phyloP scores from a whole-genome alignment of 2,329 filamentous ascomycete genomes.

The Pezicula carpinea region DNA sequence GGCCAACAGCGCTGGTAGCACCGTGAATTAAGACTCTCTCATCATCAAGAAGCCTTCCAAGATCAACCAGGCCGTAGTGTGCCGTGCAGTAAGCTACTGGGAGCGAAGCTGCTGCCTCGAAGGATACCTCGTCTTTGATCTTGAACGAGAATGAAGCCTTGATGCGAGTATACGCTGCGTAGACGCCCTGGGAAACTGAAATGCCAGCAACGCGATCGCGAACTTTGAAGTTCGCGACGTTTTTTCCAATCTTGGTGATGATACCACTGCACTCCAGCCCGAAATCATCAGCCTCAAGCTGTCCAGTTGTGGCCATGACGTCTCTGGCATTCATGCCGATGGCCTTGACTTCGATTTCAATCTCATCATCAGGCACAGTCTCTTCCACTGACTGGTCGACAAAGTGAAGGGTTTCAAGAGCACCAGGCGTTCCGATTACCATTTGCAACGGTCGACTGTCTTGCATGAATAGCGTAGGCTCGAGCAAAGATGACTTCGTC shows the following conservation, averaged over 20 bases:
- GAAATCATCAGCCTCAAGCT: conserved; percentile 25
- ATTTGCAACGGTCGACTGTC: conserved; percentile 17
- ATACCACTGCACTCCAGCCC: conserved; percentile 33
- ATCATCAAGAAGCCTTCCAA: conserved; percentile 17
- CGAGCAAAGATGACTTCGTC: conserved; percentile 11
- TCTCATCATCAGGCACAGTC: conserved; percentile 13
- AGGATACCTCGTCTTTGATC: conserved; percentile 14
- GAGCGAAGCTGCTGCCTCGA: conserved; percentile 20
- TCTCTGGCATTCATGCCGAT: conserved; percentile 26
- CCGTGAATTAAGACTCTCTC: conserved; percentile 32
- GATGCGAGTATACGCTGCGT: conserved; percentile 19
- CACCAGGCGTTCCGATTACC: conserved; percentile 18
- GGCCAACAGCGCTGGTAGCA: conserved; percentile 29
- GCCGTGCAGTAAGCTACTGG: conserved; percentile 23
- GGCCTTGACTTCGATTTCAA: conserved; percentile 28
- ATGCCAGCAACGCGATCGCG: conserved; percentile 29
- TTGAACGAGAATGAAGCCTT: conserved; percentile 15
- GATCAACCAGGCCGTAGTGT: conserved; percentile 20
- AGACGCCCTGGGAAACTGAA: conserved; percentile 16
- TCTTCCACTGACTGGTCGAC: conserved; percentile 12
- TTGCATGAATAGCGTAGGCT: conserved; percentile 15
- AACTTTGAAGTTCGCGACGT: conserved; percentile 19
- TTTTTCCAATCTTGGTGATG: conserved; percentile 26
- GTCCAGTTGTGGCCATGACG: conserved; percentile 28
- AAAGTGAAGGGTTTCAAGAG: conserved; percentile 25